phyloP scores from a whole-genome alignment of 2,329 filamentous ascomycete species.

The Talaromyces sp. region DNA sequence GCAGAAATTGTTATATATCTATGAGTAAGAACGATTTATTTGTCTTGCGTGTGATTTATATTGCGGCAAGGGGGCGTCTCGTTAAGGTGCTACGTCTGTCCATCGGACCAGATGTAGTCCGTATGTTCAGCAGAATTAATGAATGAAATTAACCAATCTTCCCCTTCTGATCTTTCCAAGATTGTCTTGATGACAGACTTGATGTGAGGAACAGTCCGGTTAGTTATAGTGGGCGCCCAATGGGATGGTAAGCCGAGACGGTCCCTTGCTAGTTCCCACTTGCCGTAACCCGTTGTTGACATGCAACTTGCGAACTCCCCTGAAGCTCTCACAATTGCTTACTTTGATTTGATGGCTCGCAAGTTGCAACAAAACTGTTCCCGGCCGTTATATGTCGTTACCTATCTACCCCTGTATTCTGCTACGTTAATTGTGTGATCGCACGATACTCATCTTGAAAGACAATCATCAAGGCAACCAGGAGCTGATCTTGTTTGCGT shows the following conservation, averaged over 20 bases:
- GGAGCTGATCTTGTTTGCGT: neutral
- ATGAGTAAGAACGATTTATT: too few relatives aligned
- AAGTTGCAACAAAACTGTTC: neutral
- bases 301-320: neutral
- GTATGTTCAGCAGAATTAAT: too few relatives aligned
- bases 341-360: too few relatives aligned
- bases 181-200: too few relatives aligned
- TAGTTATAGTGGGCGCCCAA: neutral
- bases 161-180: too few relatives aligned
- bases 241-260: neutral
- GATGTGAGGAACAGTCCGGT: neutral
- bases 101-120: too few relatives aligned
- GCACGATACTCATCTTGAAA: neutral
- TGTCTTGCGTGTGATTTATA: too few relatives aligned
- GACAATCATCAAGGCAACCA: neutral
- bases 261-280: neutral
- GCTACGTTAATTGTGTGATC: neutral
- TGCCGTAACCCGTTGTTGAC: constrained; percentile 7
- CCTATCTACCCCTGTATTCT: neutral
- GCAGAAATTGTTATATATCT: too few relatives aligned
- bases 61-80: too few relatives aligned
- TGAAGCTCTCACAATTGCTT: neutral
- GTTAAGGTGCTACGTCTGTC: too few relatives aligned
- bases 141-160: too few relatives aligned
- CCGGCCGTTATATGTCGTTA: neutral